A percentile compares a stretch with the other conserved stretches of the same genome.
phyloP scores from a whole-genome alignment of 768 basidiomycete genomes.

The Lyophyllum decastes region DNA sequence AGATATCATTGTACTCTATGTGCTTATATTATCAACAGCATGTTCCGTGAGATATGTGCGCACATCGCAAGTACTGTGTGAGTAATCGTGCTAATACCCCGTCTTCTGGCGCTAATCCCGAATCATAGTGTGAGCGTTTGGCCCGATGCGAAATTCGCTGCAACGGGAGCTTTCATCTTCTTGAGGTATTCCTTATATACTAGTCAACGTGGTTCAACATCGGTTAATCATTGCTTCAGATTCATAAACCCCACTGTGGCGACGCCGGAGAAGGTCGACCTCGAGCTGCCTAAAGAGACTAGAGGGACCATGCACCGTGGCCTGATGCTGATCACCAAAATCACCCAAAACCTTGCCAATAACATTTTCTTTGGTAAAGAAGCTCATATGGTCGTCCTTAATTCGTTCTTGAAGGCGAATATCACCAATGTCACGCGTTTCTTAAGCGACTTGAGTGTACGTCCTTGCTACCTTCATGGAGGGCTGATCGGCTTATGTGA shows the following conservation, averaged over 20 bases:
- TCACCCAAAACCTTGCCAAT: conserved; percentile 92
- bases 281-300: conserved; percentile 72
- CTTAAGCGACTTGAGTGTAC: conserved; percentile 73
- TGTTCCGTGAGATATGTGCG: conserved; percentile 85
- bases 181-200: conserved; percentile 56
- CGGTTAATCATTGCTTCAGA: conserved; percentile 33
- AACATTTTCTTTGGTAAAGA: conserved; percentile 94
- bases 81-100: conserved; percentile 26
- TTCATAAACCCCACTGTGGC: conserved; percentile 94
- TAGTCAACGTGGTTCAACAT: neutral
- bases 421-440: conserved; percentile 76
- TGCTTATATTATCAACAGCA: conserved; percentile 41
- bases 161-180: conserved; percentile 90
- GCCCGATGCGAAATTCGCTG: conserved; percentile 81
- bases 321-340: conserved; percentile 85
- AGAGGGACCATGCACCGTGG: conserved; percentile 66
- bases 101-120: conserved; percentile 1
- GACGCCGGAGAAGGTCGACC: conserved; percentile 80
- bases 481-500: neutral
- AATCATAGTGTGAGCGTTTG: conserved; percentile 56
- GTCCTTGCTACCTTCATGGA: conserved; percentile 19
- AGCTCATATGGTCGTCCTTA: conserved; percentile 79
- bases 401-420: conserved; percentile 71
- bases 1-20: conserved; percentile 61
- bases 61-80: conserved; percentile 82